Evolutionary conservation across 2,329 filamentous ascomycete genomes (phyloP).

Genomic region (Hypoxylon sp.): DNA sequence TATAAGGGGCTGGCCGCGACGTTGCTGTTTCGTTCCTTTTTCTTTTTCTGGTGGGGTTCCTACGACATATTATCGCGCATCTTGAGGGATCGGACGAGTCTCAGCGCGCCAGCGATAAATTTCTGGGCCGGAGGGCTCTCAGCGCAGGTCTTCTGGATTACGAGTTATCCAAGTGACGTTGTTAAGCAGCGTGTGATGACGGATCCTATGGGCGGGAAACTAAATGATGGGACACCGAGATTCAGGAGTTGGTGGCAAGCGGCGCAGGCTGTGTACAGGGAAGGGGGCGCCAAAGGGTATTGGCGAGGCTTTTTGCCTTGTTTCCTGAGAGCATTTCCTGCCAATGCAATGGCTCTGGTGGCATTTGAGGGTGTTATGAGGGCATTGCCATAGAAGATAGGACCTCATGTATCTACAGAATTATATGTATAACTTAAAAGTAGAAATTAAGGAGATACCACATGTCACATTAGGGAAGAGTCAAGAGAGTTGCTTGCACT

Average conservation of each 20-base stretch:
- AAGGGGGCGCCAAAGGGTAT: conserved; percentile 84
- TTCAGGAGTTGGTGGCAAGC: conserved; percentile 87
- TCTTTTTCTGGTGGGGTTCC: conserved; percentile 98
- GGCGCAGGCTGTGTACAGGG: conserved; percentile 80
- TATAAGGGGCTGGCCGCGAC: conserved; percentile 91
- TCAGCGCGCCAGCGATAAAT: conserved; percentile 87
- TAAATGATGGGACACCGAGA: conserved; percentile 76
- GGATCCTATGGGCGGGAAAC: conserved; percentile 81
- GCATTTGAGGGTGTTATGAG: conserved; percentile 96
- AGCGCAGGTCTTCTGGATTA: conserved; percentile 95
- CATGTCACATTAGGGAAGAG: conserved; percentile 8
- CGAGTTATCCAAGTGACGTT: conserved; percentile 91
- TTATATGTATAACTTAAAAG: conserved; percentile 1
- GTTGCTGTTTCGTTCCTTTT: conserved; percentile 89
- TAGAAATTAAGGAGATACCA: not conserved
- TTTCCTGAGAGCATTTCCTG: conserved; percentile 93
- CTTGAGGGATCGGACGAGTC: conserved; percentile 75
- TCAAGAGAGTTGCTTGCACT: conserved; percentile 24
- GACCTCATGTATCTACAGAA: conserved; percentile 7
- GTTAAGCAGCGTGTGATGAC: conserved; percentile 99
- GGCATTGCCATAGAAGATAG: conserved; percentile 60
- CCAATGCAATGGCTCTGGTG: conserved; percentile 93
- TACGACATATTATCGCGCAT: conserved; percentile 87
- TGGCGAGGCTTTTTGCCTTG: conserved; percentile 96
- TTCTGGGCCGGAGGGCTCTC: conserved; percentile 97